Evolutionary conservation across 768 basidiomycete genomes (phyloP).

Genomic region (Podaxis rugospora): DNA sequence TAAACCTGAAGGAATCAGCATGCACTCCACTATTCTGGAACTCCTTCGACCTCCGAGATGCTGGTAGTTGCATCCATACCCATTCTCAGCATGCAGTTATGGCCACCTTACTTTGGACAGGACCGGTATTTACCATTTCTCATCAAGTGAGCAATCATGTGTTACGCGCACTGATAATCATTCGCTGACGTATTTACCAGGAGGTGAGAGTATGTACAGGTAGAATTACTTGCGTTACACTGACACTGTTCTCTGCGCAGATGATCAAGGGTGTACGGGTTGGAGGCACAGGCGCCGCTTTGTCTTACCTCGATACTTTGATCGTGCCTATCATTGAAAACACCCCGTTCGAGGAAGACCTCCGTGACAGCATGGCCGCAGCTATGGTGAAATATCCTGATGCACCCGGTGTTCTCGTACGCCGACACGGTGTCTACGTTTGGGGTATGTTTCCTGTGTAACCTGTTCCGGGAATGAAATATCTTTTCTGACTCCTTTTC

Average conservation of each 20-base stretch:
- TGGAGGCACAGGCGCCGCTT: conserved; percentile 68
- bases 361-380: conserved; percentile 83
- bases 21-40: conserved; percentile 94
- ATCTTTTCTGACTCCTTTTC: conserved; percentile 7
- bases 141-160: conserved; percentile 55
- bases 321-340: conserved; percentile 88
- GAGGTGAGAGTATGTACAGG: conserved; percentile 29
- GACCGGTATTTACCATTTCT: conserved; percentile 69
- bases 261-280: conserved; percentile 90
- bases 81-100: conserved; percentile 90
- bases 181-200: conserved; percentile 21
- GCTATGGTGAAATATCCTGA: conserved; percentile 80
- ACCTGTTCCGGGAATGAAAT: neutral
- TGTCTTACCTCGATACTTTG: conserved; percentile 84
- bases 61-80: conserved; percentile 87
- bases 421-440: conserved; percentile 79
- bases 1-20: conserved; percentile 76
- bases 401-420: conserved; percentile 72
- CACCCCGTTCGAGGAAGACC: conserved; percentile 85
- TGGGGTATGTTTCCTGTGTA: conserved; percentile 50
- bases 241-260: conserved; percentile 27
- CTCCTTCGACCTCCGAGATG: conserved; percentile 73
- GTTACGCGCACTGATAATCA: conserved; percentile 9
- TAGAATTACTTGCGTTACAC: neutral
- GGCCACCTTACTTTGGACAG: conserved; percentile 76